These are phyloP conservation scores for Hypoxylon fragiforme DNA, from an alignment of 495 filamentous ascomycete genomes.

Conservation along the genomic window DNA sequence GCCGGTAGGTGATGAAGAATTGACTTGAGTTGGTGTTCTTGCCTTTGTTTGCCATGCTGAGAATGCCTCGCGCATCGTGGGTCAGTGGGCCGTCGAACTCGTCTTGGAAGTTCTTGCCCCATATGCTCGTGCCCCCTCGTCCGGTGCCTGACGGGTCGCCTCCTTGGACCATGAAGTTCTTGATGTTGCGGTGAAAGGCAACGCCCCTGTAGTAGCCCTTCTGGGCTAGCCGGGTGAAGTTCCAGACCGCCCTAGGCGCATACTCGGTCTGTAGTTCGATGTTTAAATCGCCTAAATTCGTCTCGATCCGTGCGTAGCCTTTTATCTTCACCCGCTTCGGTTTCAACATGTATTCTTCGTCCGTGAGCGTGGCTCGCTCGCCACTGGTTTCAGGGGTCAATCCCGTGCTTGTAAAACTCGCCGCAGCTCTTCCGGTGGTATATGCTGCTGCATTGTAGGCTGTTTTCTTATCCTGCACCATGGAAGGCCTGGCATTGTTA, in stretches of 20 bases:
- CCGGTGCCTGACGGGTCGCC: slow-evolving; percentile 93
- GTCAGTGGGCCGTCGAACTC: slow-evolving; percentile 87
- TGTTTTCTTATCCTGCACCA: slow-evolving; percentile 52
- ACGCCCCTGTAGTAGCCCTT: slow-evolving; percentile 86
- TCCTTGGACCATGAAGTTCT: slow-evolving; percentile 97
- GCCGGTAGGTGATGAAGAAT: slow-evolving; percentile 92
- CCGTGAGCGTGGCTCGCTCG: slow-evolving; percentile 80
- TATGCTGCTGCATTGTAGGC: slow-evolving; percentile 86
- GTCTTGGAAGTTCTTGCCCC: slow-evolving; percentile 89
- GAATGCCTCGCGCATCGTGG: slow-evolving; percentile 75
- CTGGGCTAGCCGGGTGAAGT: slow-evolving; percentile 87
- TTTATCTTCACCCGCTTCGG: slow-evolving; percentile 83
- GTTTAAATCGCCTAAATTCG: slow-evolving; percentile 79
- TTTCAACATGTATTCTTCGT: slow-evolving; percentile 95
- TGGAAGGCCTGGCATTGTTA: slow-evolving; percentile 36
- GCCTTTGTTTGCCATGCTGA: slow-evolving; percentile 98
- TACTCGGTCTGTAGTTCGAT: slow-evolving; percentile 89
- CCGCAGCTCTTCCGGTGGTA: slow-evolving; percentile 90
- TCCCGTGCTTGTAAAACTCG: slow-evolving; percentile 92
- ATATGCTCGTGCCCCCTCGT: slow-evolving; percentile 80
- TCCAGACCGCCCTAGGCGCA: slow-evolving; percentile 93
- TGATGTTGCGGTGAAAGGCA: slow-evolving; percentile 88
- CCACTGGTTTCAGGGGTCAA: slow-evolving; percentile 86
- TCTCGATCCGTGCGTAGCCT: slow-evolving; percentile 88
- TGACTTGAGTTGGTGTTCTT: slow-evolving; percentile 95